Evolutionary conservation across 2,329 filamentous ascomycete genomes (phyloP), one percentile per base, ranked within the genome.

Genomic region (Monilinia fructigena): DNA sequence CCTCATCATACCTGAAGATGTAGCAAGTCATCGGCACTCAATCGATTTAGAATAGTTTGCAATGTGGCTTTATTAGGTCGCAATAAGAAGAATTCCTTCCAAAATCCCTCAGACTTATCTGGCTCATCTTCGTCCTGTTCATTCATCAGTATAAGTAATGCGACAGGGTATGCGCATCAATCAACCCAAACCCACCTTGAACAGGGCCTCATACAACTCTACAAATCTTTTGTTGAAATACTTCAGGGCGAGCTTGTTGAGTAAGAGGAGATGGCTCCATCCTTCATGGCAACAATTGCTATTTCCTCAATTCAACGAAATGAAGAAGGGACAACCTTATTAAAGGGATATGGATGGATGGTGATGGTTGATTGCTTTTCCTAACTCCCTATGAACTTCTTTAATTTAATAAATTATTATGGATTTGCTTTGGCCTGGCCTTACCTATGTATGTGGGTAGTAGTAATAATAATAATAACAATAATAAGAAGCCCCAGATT

Each of bases 241-340:
- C 86, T 78, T 96, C 90, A 65, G 94, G 95, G 74, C 92, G 87
- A 79, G 87, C 87, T 83, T 97, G 93, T 80, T 96, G 93, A 66
- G 93, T 97, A 76, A 99, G 86, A 70, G 95, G 95, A 77, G 94
- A 98, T 74, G 88, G 85, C 82, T 96, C 92, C 92, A 96, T 96
- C 65, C 66, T 73, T 72, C 73, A 75, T 75, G 70, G 67, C 70
- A 73, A 67, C 69, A 71, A 62, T 66, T 28, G 35, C 45, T 60
- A 38, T 38, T 48, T 59, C 18, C 42, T 59, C 42, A 16, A 20
- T 5, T 23, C 38, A 14, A 48, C 28, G 16, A 38, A 16, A 20
- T 4, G 11, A 42, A 59, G 48, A 40, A 31, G 55, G 20, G 55
- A 31, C 26, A 3, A 3, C 26, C 4, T 5, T 28, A 28, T 23